phyloP scores from a whole-genome alignment of 2,329 filamentous ascomycete species.

The Claviceps sp. region DNA sequence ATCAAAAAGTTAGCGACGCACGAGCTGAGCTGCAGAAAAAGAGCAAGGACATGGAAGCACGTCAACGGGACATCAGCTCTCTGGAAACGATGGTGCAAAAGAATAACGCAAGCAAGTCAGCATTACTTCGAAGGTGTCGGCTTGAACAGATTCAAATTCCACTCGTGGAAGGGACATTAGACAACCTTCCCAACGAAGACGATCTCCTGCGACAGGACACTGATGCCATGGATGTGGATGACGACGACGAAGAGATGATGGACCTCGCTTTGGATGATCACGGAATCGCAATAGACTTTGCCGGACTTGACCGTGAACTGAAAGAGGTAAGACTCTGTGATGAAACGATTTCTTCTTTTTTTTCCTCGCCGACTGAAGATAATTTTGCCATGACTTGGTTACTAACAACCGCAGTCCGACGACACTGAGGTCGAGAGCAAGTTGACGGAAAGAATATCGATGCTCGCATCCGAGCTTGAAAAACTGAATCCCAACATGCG shows the following conservation, averaged over 20 bases:
- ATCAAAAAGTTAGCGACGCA: slow-evolving; percentile 63
- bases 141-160: slow-evolving; percentile 87
- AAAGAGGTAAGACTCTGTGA: slow-evolving; percentile 46
- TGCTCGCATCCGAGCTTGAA: slow-evolving; percentile 66
- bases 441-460: slow-evolving; percentile 64
- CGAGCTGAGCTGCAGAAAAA: slow-evolving; percentile 71
- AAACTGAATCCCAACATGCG: slow-evolving; percentile 96
- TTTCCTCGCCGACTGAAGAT: background rate
- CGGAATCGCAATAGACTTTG: slow-evolving; percentile 82
- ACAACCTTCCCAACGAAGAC: slow-evolving; percentile 79
- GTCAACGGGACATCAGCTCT: slow-evolving; percentile 58
- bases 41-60: slow-evolving; percentile 65
- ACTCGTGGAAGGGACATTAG: slow-evolving; percentile 61
- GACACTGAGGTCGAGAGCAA: slow-evolving; percentile 59
- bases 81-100: slow-evolving; percentile 81
- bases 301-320: slow-evolving; percentile 66
- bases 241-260: slow-evolving; percentile 45
- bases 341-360: background rate
- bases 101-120: slow-evolving; percentile 72
- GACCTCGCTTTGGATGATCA: slow-evolving; percentile 68
- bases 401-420: slow-evolving; percentile 46
- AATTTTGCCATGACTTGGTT: background rate
- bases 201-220: slow-evolving; percentile 61
- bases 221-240: slow-evolving; percentile 87
- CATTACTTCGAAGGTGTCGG: slow-evolving; percentile 74